These are phyloP conservation scores for Dunaliella sp. DNA, from an alignment of 139 green algal genomes.

Conservation along the genomic window DNA sequence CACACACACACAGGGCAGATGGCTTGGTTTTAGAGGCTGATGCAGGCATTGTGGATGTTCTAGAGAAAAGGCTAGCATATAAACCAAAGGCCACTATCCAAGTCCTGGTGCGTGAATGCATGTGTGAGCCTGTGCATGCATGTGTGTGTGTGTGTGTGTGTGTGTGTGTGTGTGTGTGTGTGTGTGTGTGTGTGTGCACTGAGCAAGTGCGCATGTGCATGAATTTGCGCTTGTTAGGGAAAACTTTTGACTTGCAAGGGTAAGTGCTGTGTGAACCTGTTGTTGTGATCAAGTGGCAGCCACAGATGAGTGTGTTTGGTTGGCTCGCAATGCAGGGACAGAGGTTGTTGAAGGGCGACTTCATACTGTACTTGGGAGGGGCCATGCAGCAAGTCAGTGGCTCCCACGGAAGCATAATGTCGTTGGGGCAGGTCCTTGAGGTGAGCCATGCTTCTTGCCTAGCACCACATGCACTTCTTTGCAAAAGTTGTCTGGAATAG, in stretches of 20 bases:
- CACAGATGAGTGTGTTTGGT: not conserved
- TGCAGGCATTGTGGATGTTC: not conserved
- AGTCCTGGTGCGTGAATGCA: not conserved
- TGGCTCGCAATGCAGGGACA: not conserved
- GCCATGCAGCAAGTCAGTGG: not conserved
- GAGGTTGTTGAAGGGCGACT: not conserved
- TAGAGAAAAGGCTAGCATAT: not conserved
- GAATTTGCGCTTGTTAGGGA: no score
- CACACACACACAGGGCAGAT: not conserved
- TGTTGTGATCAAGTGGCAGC: not conserved
- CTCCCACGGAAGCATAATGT: not conserved
- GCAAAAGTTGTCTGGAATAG: not conserved
- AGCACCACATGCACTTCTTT: not conserved
- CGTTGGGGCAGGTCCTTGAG: not conserved
- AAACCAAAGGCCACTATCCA: not conserved
- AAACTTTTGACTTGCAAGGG: no score
- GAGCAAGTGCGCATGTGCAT: no score
- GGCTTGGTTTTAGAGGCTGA: not conserved
- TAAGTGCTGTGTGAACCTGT: no score
- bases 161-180: not conserved
- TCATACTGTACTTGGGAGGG: not conserved
- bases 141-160: not conserved
- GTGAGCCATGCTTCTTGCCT: not conserved
- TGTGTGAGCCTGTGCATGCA: not conserved
- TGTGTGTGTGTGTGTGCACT: not conserved